Evolutionary conservation across 2,329 filamentous ascomycete genomes (phyloP).

Genomic region (Dactylellina cionopaga): DNA sequence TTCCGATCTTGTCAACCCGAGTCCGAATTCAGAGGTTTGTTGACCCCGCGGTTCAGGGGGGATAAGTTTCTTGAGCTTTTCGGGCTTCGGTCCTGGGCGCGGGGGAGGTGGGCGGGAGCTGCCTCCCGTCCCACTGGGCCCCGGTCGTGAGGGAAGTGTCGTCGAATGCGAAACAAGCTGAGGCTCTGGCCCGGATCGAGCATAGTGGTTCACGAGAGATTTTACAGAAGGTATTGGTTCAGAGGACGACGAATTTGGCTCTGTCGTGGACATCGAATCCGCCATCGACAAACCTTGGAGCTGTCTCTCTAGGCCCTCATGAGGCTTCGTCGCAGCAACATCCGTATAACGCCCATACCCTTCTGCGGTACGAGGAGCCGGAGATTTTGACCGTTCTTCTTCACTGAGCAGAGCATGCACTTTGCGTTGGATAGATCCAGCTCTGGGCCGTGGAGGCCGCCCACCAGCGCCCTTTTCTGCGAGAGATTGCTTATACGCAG

Average conservation of each 20-base stretch:
- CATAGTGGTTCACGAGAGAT: conserved; percentile 51
- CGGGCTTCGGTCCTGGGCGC: conserved; percentile 42
- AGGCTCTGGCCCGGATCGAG: conserved; percentile 27
- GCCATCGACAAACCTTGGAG: conserved; percentile 56
- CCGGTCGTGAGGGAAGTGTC: not conserved
- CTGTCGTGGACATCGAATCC: conserved; percentile 55
- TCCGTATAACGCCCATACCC: conserved; percentile 91
- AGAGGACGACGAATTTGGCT: conserved; percentile 20
- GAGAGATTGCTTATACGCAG: conserved; percentile 82
- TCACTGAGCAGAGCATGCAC: conserved; percentile 87
- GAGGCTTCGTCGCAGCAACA: conserved; percentile 49
- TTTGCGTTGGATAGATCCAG: conserved; percentile 81
- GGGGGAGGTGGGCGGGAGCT: conserved; percentile 30
- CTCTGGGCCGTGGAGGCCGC: conserved; percentile 63
- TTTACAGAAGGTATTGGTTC: conserved; percentile 56
- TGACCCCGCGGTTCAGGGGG: conserved; percentile 32
- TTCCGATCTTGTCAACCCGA: conserved; percentile 22
- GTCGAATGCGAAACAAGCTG: conserved; percentile 3
- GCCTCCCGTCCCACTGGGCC: not conserved
- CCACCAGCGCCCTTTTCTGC: conserved; percentile 58
- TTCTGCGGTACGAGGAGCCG: conserved; percentile 76
- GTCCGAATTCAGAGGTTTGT: conserved; percentile 16
- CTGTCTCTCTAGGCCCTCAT: conserved; percentile 61
- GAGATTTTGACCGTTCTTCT: conserved; percentile 71
- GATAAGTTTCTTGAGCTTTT: conserved; percentile 32